Evolutionary conservation across 1,284 basidiomycete species (phyloP).

Genomic region (Ceratobasidium sp.): DNA sequence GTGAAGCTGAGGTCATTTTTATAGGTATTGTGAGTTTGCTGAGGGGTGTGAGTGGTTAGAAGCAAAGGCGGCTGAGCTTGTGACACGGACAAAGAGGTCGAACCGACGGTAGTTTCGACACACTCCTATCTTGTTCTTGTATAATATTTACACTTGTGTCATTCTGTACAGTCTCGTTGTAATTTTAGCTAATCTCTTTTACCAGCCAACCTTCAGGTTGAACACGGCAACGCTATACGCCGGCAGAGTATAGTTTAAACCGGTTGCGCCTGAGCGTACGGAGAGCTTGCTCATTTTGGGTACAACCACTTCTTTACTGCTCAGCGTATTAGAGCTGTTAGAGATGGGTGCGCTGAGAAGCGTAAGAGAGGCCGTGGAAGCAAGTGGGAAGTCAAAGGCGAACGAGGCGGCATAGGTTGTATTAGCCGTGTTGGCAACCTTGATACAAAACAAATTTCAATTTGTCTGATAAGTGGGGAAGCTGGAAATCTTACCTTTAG

Average conservation of each 20-base stretch:
- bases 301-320: slow-evolving; percentile 56
- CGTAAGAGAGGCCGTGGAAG: slow-evolving; percentile 22
- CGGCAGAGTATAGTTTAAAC: slow-evolving; percentile 58
- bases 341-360: slow-evolving; percentile 44
- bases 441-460: background rate
- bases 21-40: slow-evolving; percentile 82
- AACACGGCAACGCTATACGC: slow-evolving; percentile 57
- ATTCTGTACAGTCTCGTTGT: slow-evolving; percentile 2
- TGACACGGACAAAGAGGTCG: background rate
- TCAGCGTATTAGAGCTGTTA: slow-evolving; percentile 50
- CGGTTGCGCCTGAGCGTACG: slow-evolving; percentile 54
- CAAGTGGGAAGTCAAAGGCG: slow-evolving; percentile 54
- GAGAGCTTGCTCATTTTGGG: slow-evolving; percentile 58
- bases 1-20: slow-evolving; percentile 1
- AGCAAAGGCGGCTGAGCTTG: slow-evolving; percentile 63
- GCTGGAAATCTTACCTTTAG: slow-evolving; percentile 45
- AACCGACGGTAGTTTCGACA: slow-evolving; percentile 4
- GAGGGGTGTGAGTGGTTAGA: slow-evolving; percentile 88
- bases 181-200: background rate
- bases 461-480: slow-evolving; percentile 11
- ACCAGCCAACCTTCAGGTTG: slow-evolving; percentile 39
- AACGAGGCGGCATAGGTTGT: slow-evolving; percentile 57
- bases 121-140: background rate
- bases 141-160: slow-evolving; percentile 11
- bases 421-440: slow-evolving; percentile 57